A percentile compares a stretch with the other conserved stretches of the same genome.
Conservation (phyloP, 2,329 filamentous ascomycete species). For the Laburnicola sp. region DNA sequence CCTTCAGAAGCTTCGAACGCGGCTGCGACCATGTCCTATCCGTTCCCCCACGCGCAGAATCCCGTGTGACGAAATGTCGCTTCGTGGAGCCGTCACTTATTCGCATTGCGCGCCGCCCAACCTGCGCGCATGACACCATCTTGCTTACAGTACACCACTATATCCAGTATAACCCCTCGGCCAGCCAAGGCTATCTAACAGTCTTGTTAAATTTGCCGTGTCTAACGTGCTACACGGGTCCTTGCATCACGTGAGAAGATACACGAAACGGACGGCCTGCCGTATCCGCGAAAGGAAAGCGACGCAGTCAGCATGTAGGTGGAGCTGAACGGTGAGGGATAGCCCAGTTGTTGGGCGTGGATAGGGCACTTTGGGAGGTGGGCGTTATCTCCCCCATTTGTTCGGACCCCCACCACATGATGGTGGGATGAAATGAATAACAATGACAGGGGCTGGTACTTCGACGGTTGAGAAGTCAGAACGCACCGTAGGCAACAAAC, state of each 20-base stretch:
- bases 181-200: background rate
- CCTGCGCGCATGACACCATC: slow-evolving; percentile 1
- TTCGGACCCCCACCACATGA: no score
- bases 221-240: slow-evolving; percentile 1
- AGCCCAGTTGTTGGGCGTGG: background rate
- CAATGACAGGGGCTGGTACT: no score
- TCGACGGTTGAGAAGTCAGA: no score
- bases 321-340: background rate
- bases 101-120: background rate
- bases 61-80: background rate
- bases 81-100: background rate
- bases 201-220: background rate
- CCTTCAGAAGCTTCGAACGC: slow-evolving; percentile 1
- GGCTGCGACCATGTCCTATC: background rate
- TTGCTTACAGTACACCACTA: background rate
- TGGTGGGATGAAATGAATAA: no score
- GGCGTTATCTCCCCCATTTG: no score
- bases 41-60: background rate
- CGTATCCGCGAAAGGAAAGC: background rate
- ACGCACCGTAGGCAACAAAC: no score
- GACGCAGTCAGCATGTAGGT: slow-evolving; percentile 1
- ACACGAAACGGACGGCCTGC: slow-evolving; percentile 4
- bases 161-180: background rate
- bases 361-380: background rate
- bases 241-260: slow-evolving; percentile 6